Percentiles rank a stretch among this genome's conserved stretches.
phyloP scores from a whole-genome alignment of 208 protist genomes.

The Herpetomonas tarakana region DNA sequence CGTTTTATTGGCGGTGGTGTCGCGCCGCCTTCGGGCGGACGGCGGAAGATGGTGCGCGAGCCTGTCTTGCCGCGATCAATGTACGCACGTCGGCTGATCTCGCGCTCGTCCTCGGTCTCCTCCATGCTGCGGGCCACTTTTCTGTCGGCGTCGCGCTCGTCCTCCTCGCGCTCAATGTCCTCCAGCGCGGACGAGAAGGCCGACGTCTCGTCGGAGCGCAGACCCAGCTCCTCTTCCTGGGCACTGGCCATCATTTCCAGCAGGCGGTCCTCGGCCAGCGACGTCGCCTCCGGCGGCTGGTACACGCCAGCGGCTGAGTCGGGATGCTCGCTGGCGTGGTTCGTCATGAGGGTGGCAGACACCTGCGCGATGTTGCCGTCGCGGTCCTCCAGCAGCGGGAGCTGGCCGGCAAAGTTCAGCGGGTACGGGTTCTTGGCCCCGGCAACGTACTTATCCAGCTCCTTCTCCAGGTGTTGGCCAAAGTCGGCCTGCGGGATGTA shows the following conservation, averaged over 20 bases:
- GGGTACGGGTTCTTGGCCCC: constrained; percentile 70
- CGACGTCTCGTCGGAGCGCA: constrained; percentile 32
- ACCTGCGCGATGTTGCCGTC: constrained; percentile 83
- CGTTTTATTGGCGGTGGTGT: constrained; percentile 21
- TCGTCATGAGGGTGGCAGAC: constrained; percentile 59
- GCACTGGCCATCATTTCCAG: constrained; percentile 77
- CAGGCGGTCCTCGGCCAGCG: constrained; percentile 65
- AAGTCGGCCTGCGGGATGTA: constrained; percentile 75
- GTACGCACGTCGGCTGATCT: constrained; percentile 76
- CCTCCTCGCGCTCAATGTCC: constrained; percentile 77
- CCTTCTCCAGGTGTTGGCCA: constrained; percentile 80
- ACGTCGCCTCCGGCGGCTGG: constrained; percentile 51
- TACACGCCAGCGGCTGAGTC: constrained; percentile 59
- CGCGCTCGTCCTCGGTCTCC: constrained; percentile 79
- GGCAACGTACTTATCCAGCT: constrained; percentile 88
- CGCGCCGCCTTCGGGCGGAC: constrained; percentile 27
- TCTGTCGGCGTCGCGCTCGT: constrained; percentile 32
- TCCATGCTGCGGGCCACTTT: constrained; percentile 86
- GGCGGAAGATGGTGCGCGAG: constrained; percentile 73
- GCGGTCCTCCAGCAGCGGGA: constrained; percentile 84
- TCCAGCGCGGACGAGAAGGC: constrained; percentile 67
- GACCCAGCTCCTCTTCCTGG: constrained; percentile 73
- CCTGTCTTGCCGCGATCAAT: constrained; percentile 87
- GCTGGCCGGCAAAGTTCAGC: constrained; percentile 90
- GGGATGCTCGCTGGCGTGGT: constrained; percentile 73